Evolutionary conservation across 805 yeast genomes (phyloP).

Genomic region (Wickerhamiella occidentalis): DNA sequence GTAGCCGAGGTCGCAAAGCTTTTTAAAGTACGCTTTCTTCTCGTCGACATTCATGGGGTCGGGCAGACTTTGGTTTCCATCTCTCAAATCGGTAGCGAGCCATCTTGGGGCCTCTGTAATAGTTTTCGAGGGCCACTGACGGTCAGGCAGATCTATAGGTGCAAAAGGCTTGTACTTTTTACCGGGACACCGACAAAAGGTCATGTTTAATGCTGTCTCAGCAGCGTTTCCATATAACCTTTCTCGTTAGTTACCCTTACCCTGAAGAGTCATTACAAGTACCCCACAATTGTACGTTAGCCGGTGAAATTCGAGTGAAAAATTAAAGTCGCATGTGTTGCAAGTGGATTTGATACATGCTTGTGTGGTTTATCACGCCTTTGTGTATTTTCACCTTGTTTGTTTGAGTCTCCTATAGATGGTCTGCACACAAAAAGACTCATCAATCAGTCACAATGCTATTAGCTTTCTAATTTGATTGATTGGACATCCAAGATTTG

Average conservation of each 20-base stretch:
- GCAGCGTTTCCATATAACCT: neutral
- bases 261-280: conserved; percentile 1
- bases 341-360: too few species aligned
- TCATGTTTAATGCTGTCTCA: neutral
- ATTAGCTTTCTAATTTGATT: too few species aligned
- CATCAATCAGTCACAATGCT: too few species aligned
- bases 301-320: neutral
- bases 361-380: too few species aligned
- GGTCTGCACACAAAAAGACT: too few species aligned
- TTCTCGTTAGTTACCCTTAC: neutral
- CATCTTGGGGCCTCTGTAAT: conserved; percentile 61
- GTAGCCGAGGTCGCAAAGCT: conserved; percentile 60
- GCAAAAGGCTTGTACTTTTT: conserved; percentile 46
- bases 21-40: conserved; percentile 56
- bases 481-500: too few species aligned
- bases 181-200: conserved; percentile 10
- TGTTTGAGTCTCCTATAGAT: too few species aligned
- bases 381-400: too few species aligned
- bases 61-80: conserved; percentile 75
- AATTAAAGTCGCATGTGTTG: neutral
- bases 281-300: neutral
- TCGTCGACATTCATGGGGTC: conserved; percentile 80
- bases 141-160: conserved; percentile 43
- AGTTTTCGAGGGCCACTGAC: conserved; percentile 58
- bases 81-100: conserved; percentile 73